phyloP scores from a whole-genome alignment of 2,329 filamentous ascomycete species.

The Epichloe baconii region DNA sequence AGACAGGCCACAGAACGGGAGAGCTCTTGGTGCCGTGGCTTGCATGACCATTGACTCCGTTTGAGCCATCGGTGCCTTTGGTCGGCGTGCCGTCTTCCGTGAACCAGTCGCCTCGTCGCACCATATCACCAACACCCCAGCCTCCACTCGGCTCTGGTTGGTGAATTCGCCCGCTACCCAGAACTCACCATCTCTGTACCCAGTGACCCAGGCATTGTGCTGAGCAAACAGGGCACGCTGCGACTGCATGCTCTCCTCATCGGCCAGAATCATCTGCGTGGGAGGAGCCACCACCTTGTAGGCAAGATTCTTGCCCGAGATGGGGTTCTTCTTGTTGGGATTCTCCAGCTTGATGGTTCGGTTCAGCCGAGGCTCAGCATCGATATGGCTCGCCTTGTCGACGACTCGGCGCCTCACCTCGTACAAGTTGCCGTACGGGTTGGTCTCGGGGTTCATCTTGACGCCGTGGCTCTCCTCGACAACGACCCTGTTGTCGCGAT shows the following conservation, averaged over 20 bases:
- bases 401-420: slow-evolving; percentile 35
- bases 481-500: slow-evolving; percentile 35
- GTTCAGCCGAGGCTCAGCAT: slow-evolving; percentile 41
- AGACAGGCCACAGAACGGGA: slow-evolving; percentile 33
- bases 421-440: slow-evolving; percentile 51
- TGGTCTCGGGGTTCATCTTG: slow-evolving; percentile 35
- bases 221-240: slow-evolving; percentile 31
- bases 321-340: slow-evolving; percentile 27
- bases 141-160: slow-evolving; percentile 32
- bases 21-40: slow-evolving; percentile 13
- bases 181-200: slow-evolving; percentile 34
- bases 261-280: slow-evolving; percentile 31
- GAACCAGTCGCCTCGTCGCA: slow-evolving; percentile 33
- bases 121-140: slow-evolving; percentile 34
- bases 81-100: slow-evolving; percentile 15
- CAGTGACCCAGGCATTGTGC: slow-evolving; percentile 36
- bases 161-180: slow-evolving; percentile 39
- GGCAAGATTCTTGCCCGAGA: slow-evolving; percentile 35
- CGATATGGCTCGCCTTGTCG: slow-evolving; percentile 31
- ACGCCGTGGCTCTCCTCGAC: slow-evolving; percentile 24
- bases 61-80: slow-evolving; percentile 2
- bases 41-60: slow-evolving; percentile 1
- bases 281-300: slow-evolving; percentile 34
- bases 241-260: slow-evolving; percentile 28
- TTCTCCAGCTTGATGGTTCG: slow-evolving; percentile 37